phyloP scores from a whole-genome alignment of 2,329 filamentous ascomycete genomes.

The Tympanopsis confertula region DNA sequence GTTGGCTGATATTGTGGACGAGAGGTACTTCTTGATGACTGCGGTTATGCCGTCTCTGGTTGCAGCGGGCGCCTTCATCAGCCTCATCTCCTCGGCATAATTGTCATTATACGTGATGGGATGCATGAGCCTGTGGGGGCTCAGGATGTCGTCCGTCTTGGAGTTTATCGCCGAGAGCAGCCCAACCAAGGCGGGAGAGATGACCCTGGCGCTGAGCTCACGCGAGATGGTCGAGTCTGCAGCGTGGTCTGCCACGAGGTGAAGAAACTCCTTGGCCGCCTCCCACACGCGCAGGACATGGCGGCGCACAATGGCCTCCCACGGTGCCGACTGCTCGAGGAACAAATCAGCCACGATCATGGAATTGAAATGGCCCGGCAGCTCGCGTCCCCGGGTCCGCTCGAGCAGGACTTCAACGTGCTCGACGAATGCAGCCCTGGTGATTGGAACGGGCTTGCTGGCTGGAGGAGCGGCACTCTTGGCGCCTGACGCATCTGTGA shows the following conservation, averaged over 20 bases:
- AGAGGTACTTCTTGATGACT: slow-evolving; percentile 4
- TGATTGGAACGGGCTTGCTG: too few relatives aligned
- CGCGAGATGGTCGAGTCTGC: slow-evolving; percentile 24
- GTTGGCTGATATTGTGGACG: too few relatives aligned
- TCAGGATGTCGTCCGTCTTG: slow-evolving; percentile 31
- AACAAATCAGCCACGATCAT: slow-evolving; percentile 18
- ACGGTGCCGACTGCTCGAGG: slow-evolving; percentile 8
- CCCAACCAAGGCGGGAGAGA: slow-evolving; percentile 25
- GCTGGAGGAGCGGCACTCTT: too few relatives aligned
- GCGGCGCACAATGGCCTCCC: slow-evolving; percentile 6
- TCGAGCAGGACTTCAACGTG: slow-evolving; percentile 8
- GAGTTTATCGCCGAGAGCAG: slow-evolving; percentile 19
- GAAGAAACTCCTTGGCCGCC: slow-evolving; percentile 19
- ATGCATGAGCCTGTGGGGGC: slow-evolving; percentile 28
- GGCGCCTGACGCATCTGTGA: not conserved
- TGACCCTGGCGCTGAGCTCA: slow-evolving; percentile 19
- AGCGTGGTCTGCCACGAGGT: slow-evolving; percentile 17
- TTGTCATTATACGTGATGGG: slow-evolving; percentile 42
- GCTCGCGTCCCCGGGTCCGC: slow-evolving; percentile 15
- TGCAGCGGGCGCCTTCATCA: slow-evolving; percentile 4
- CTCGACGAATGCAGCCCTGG: not conserved
- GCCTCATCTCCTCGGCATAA: slow-evolving; percentile 25
- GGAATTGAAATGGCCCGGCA: slow-evolving; percentile 19
- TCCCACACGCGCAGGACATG: slow-evolving; percentile 22
- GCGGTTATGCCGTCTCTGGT: not conserved